Percentiles rank a stretch among this genome's conserved stretches.
These are phyloP conservation scores for Nectriaceae sp. DNA, from an alignment of 2,329 filamentous ascomycete species.

Conservation along the genomic window DNA sequence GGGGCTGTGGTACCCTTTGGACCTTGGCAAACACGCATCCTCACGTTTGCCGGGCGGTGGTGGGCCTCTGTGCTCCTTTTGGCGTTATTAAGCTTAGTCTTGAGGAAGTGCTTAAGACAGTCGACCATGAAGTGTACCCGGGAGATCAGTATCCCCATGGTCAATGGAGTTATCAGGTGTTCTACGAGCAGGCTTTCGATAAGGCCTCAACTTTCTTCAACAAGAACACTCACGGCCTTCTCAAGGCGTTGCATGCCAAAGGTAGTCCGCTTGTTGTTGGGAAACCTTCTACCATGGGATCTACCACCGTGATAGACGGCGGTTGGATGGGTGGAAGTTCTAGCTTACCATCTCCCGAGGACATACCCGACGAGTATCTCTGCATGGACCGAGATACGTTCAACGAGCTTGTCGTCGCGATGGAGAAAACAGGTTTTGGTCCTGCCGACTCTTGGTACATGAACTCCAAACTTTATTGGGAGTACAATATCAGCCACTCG, in stretches of 20 bases:
- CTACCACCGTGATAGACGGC: not conserved
- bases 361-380: not conserved
- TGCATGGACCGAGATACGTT: slow-evolving; percentile 15
- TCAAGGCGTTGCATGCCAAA: slow-evolving; percentile 18
- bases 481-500: slow-evolving; percentile 32
- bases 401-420: slow-evolving; percentile 27
- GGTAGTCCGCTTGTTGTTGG: not conserved
- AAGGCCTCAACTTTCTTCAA: slow-evolving; percentile 17
- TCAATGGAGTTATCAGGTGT: slow-evolving; percentile 34
- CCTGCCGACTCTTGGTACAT: slow-evolving; percentile 33
- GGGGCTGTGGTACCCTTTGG: slow-evolving; percentile 34
- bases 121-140: slow-evolving; percentile 48
- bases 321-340: not conserved
- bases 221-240: slow-evolving; percentile 13
- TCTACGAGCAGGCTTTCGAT: slow-evolving; percentile 30
- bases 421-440: slow-evolving; percentile 25
- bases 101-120: slow-evolving; percentile 32
- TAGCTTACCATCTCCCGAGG: not conserved
- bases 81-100: slow-evolving; percentile 42
- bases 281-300: not conserved
- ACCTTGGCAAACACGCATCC: slow-evolving; percentile 32
- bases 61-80: slow-evolving; percentile 41
- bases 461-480: slow-evolving; percentile 43
- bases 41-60: slow-evolving; percentile 25
- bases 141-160: slow-evolving; percentile 39